Evolutionary conservation across 129 eudicot genomes (phyloP), one percentile per base, ranked within the genome.

Genomic region (Tagetes patula): DNA sequence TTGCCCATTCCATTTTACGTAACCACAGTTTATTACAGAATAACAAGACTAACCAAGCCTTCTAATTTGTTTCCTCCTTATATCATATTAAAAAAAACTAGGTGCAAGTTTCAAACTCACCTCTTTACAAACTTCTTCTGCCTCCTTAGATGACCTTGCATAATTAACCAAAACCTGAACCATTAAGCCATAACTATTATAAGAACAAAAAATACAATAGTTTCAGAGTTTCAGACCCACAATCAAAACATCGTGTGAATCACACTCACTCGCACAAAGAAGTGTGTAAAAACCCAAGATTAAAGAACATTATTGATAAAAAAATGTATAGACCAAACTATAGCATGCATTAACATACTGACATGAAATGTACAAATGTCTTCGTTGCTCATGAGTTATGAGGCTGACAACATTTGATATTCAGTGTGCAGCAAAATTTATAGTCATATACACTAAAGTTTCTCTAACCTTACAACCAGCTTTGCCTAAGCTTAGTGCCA

Each of bases 131-230:
- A 95, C 99, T 86, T 95, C 97, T 80, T 95, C 99, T 47, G 99
- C 99, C 71, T 95, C 99, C 86, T 91, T 88, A 45, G 97, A 88
- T 50, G 99, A 95, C 90, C 99, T 95, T 64, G 99, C 89, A 80
- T 95, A 95, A 75, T 90, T 95, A 61, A 95, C 97, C 75, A 93
- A 83, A 82, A 90, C 99, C 98, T 90, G 84, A 79, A 73, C 49
- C 20, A 74, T 63, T 74, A 40, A 59, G 36, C 33, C 66, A 53
- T 62, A 56, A 74, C 39, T 56, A 66, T 11, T 61, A 72, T 65
- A 32, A 43, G 73, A 47, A 45, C 30, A 0, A 12, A 75, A 62
- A 8, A 36, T 46, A 59, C 36, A 52, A 37, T 58, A 37, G 11
- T 36, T 27, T 12, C 67, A 11, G 45, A 33, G 11, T 36, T 27